Percentiles rank a stretch among this genome's conserved stretches.
phyloP scores from a whole-genome alignment of 257 asterid species.

The Scutellaria baicalensis region DNA sequence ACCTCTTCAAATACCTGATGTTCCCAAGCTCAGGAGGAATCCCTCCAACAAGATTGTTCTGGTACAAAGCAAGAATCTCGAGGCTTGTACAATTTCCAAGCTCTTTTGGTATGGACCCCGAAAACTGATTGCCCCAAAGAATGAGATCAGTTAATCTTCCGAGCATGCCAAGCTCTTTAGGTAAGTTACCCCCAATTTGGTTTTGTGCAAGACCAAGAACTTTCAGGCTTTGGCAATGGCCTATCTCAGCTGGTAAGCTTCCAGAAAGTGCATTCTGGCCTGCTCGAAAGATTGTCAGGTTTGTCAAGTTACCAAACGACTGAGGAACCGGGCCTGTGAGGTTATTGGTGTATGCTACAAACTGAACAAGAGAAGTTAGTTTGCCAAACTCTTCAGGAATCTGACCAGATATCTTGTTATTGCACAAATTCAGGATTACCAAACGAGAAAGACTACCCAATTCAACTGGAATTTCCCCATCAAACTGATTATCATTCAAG shows the following conservation, averaged over 20 bases:
- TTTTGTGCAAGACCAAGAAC: constrained; percentile 86
- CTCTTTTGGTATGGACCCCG: constrained; percentile 72
- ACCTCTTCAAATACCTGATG: constrained; percentile 28
- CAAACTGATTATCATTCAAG: constrained; percentile 52
- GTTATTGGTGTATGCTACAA: constrained; percentile 78
- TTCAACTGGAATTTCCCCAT: constrained; percentile 64
- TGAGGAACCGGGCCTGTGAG: constrained; percentile 67
- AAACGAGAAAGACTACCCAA: constrained; percentile 44
- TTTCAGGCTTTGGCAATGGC: constrained; percentile 44
- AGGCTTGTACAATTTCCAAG: constrained; percentile 66
- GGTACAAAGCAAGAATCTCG: constrained; percentile 59
- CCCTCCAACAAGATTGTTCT: constrained; percentile 64
- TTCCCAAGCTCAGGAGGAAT: constrained; percentile 69
- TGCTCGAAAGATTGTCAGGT: constrained; percentile 53
- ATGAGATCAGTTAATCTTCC: constrained; percentile 42
- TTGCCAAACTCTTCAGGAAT: constrained; percentile 70
- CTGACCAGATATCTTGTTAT: constrained; percentile 62
- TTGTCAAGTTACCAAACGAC: constrained; percentile 56
- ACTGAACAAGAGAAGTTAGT: constrained; percentile 54
- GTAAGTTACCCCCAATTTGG: constrained; percentile 51
- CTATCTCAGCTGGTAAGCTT: constrained; percentile 62
- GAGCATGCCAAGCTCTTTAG: constrained; percentile 79
- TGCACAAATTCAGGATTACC: constrained; percentile 46
- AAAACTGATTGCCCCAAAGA: constrained; percentile 69
- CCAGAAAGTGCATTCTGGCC: constrained; percentile 83